Conservation (phyloP, 1,284 basidiomycete species). For the Caloboletus firmus region DNA sequence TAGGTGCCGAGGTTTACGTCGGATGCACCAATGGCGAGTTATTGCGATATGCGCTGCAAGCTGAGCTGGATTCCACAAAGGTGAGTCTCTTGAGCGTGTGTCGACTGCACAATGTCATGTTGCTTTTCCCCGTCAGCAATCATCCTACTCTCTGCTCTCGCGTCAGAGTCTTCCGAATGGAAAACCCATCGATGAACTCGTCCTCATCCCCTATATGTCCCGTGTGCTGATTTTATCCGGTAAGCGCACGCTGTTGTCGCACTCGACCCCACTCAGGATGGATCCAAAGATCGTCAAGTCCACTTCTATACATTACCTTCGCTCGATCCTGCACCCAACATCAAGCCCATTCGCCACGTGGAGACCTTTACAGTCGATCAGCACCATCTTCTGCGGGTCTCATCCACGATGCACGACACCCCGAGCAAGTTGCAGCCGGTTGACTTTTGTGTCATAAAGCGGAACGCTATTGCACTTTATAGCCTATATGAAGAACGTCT, state of each 20-base stretch:
- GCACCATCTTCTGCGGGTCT: conserved; percentile 60
- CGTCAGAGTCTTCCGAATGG: conserved; percentile 61
- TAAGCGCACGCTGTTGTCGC: conserved; percentile 29
- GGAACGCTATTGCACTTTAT: conserved; percentile 67
- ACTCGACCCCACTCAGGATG: neutral
- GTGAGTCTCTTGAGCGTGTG: conserved; percentile 36
- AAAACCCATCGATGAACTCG: conserved; percentile 74
- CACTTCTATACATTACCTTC: conserved; percentile 79
- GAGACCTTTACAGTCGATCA: conserved; percentile 80
- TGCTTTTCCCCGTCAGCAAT: conserved; percentile 43
- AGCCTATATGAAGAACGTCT: conserved; percentile 39
- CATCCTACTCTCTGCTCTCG: conserved; percentile 65
- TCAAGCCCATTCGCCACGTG: conserved; percentile 79
- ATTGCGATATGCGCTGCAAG: conserved; percentile 63
- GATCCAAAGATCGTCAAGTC: conserved; percentile 65
- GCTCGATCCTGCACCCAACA: conserved; percentile 67
- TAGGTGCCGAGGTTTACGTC: conserved; percentile 72
- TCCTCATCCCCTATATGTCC: conserved; percentile 72
- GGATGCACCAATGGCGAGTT: conserved; percentile 74
- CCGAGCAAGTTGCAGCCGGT: conserved; percentile 53
- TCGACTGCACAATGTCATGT: neutral
- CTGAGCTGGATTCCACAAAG: conserved; percentile 46
- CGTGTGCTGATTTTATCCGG: conserved; percentile 73
- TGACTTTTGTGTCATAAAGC: conserved; percentile 78
- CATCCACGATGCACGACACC: conserved; percentile 43